Conservation (phyloP, 1,139 yeast species). For the Lipomyces yarrowii region DNA sequence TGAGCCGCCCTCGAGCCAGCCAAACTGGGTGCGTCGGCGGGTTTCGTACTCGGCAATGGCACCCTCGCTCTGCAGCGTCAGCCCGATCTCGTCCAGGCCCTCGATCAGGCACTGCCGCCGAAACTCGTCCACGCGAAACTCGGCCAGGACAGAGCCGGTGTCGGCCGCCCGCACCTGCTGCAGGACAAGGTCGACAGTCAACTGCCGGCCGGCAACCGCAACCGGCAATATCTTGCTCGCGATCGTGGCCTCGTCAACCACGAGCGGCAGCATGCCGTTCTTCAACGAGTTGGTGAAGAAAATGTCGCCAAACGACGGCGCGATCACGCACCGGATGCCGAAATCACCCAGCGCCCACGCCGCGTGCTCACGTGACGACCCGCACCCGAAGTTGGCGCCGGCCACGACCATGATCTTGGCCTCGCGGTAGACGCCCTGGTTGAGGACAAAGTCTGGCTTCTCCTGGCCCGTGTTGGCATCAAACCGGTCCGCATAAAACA, state of each 20-base stretch:
- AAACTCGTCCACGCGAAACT: constrained; percentile 85
- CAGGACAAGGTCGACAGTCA: constrained; percentile 81
- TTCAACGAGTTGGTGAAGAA: constrained; percentile 96
- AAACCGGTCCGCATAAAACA: constrained; percentile 88
- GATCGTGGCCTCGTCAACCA: constrained; percentile 77
- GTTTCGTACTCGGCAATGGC: constrained; percentile 73
- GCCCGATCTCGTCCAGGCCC: constrained; percentile 95
- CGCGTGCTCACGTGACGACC: constrained; percentile 98
- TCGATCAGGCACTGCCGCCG: constrained; percentile 92
- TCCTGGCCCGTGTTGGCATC: constrained; percentile 65
- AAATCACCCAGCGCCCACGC: constrained; percentile 99
- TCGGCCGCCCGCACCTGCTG: constrained; percentile 76
- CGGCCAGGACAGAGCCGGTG: constrained; percentile 67
- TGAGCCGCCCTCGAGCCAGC: constrained; percentile 67
- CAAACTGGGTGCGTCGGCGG: constrained; percentile 70
- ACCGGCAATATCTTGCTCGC: constrained; percentile 71
- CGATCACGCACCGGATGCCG: constrained; percentile 92
- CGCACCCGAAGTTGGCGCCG: constrained; percentile 98
- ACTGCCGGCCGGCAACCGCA: constrained; percentile 69
- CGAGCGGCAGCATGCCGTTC: constrained; percentile 90
- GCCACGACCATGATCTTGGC: constrained; percentile 86
- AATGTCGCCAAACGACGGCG: constrained; percentile 97
- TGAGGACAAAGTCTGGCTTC: constrained; percentile 75
- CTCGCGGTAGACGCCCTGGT: constrained; percentile 75
- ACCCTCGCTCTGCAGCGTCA: constrained; percentile 87